These are phyloP conservation scores for Reticulascus tulasneorum DNA, from an alignment of 2,329 filamentous ascomycete genomes.

Conservation along the genomic window DNA sequence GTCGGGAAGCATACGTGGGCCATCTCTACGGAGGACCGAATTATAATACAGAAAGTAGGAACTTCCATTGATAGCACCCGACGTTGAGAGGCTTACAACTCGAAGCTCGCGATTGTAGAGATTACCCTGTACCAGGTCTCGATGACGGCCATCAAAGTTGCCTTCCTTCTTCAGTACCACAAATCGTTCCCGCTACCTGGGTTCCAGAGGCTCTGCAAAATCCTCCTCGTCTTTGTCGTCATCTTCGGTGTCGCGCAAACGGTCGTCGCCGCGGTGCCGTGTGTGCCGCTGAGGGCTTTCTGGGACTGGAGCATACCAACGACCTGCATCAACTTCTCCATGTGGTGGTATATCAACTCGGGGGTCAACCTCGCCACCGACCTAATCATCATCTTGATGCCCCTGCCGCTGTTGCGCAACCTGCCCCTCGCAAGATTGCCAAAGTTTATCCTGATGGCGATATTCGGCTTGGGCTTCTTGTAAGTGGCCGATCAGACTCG, in stretches of 20 bases:
- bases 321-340: slow-evolving; percentile 4
- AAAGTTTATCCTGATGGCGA: slow-evolving; percentile 8
- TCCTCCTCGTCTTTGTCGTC: slow-evolving; percentile 8
- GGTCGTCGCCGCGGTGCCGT: slow-evolving; percentile 5
- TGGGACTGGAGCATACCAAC: not conserved
- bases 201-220: slow-evolving; percentile 12
- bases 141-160: slow-evolving; percentile 26
- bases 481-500: not conserved
- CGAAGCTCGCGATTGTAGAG: slow-evolving; percentile 19
- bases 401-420: slow-evolving; percentile 7
- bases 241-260: slow-evolving; percentile 9
- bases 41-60: slow-evolving; percentile 7
- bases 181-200: slow-evolving; percentile 20
- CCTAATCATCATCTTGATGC: slow-evolving; percentile 14
- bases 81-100: slow-evolving; percentile 4
- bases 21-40: not conserved
- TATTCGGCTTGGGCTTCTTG: slow-evolving; percentile 14
- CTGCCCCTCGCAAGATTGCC: slow-evolving; percentile 7
- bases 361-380: slow-evolving; percentile 13
- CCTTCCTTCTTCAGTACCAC: slow-evolving; percentile 33
- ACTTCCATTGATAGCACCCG: too few species aligned
- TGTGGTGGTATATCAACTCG: slow-evolving; percentile 11
- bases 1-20: slow-evolving; percentile 13
- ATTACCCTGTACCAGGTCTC: slow-evolving; percentile 26
- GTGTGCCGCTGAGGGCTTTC: not conserved